Evolutionary conservation across 1,284 basidiomycete genomes (phyloP).

Genomic region (Apiotrichum sp.): DNA sequence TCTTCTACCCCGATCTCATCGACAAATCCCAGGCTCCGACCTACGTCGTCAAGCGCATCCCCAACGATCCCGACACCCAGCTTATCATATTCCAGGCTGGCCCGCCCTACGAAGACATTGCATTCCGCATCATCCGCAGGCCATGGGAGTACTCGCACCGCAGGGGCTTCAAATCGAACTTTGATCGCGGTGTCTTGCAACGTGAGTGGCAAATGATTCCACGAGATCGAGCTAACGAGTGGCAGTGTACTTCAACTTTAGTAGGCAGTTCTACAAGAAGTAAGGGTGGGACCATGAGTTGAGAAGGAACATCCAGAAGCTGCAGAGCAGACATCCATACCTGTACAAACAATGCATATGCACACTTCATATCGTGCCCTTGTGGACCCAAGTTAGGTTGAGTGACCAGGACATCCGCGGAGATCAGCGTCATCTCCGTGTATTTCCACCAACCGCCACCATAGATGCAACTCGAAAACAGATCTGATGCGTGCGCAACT

Average conservation of each 20-base stretch:
- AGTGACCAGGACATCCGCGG: neutral
- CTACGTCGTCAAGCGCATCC: conserved; percentile 86
- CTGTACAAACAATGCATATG: too few species aligned
- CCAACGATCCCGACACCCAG: conserved; percentile 89
- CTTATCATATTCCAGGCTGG: conserved; percentile 91
- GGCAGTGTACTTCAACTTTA: conserved; percentile 46
- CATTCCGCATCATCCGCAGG: conserved; percentile 93
- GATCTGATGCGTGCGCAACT: too few species aligned
- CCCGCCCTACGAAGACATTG: conserved; percentile 98
- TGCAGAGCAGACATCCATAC: too few species aligned
- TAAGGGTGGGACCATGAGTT: neutral
- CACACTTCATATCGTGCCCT: too few species aligned
- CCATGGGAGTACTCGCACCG: conserved; percentile 96
- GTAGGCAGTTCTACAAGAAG: conserved; percentile 36
- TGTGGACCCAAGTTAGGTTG: too few species aligned
- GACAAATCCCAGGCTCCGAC: conserved; percentile 95
- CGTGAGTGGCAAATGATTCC: conserved; percentile 17
- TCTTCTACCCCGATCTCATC: conserved; percentile 48
- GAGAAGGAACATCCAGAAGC: too few species aligned
- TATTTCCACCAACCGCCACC: neutral
- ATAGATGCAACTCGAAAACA: neutral
- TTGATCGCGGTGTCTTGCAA: conserved; percentile 55
- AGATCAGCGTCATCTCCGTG: neutral
- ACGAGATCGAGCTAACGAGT: conserved; percentile 6
- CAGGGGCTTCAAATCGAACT: conserved; percentile 53